Conservation (phyloP, 2,329 filamentous ascomycete genomes). For the Aureobasidium sp. region DNA sequence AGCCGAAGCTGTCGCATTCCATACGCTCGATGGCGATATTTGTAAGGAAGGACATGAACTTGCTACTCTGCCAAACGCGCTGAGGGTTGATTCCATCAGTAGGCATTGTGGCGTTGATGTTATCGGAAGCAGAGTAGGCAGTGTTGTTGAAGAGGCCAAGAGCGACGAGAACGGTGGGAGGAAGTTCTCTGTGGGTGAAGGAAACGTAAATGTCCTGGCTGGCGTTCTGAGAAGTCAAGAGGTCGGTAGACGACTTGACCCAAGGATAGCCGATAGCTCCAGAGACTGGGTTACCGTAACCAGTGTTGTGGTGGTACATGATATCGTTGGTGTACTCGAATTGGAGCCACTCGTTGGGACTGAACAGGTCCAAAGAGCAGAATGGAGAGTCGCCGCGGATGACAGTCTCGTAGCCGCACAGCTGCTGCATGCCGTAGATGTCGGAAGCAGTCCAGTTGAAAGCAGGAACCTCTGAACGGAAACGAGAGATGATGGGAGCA, state of each 20-base stretch:
- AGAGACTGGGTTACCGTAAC: slow-evolving; percentile 52
- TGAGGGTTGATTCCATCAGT: slow-evolving; percentile 53
- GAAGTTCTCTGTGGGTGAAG: slow-evolving; percentile 62
- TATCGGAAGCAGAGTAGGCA: slow-evolving; percentile 41
- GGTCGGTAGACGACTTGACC: slow-evolving; percentile 52
- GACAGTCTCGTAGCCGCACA: slow-evolving; percentile 65
- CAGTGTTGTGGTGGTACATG: slow-evolving; percentile 60
- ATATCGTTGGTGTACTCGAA: slow-evolving; percentile 63
- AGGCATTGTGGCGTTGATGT: slow-evolving; percentile 58
- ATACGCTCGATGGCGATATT: slow-evolving; percentile 60
- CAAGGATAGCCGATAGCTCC: slow-evolving; percentile 57
- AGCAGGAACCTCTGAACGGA: slow-evolving; percentile 42
- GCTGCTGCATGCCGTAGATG: slow-evolving; percentile 57
- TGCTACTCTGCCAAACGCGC: slow-evolving; percentile 55
- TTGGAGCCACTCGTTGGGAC: slow-evolving; percentile 50
- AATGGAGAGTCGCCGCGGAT: slow-evolving; percentile 56
- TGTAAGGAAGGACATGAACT: slow-evolving; percentile 55
- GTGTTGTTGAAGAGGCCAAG: slow-evolving; percentile 65
- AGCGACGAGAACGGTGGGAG: slow-evolving; percentile 57
- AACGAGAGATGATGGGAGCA: slow-evolving; percentile 49
- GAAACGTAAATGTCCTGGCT: slow-evolving; percentile 55
- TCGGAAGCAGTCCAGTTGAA: slow-evolving; percentile 59
- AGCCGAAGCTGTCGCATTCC: slow-evolving; percentile 53
- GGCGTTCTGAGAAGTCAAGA: slow-evolving; percentile 31
- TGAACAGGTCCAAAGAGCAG: slow-evolving; percentile 53